Evolutionary conservation across 1,284 basidiomycete genomes (phyloP).

Genomic region (Cryptococcus depauperatus): DNA sequence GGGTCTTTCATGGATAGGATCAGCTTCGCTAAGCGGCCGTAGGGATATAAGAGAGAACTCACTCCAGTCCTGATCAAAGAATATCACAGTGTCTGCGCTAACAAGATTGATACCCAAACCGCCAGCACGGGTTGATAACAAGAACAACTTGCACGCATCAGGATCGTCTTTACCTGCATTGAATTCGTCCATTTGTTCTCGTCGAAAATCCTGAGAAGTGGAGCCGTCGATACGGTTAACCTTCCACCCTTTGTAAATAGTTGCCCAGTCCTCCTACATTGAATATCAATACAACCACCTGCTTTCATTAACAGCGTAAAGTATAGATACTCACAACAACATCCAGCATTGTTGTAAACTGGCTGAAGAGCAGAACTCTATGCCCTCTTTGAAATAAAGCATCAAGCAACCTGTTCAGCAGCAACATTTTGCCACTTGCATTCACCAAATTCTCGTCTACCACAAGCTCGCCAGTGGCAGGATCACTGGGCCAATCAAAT

Average conservation of each 20-base stretch:
- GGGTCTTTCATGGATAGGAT: too few species aligned
- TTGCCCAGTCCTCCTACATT: constrained; percentile 66
- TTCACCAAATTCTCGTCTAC: constrained; percentile 70
- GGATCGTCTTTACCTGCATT: constrained; percentile 62
- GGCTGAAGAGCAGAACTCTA: constrained; percentile 85
- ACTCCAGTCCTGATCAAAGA: constrained; percentile 94
- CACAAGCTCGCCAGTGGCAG: constrained; percentile 53
- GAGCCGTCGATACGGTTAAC: constrained; percentile 86
- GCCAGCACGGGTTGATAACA: constrained; percentile 85
- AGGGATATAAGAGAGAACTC: constrained; percentile 32
- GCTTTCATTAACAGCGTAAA: not conserved
- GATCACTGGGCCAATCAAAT: constrained; percentile 78
- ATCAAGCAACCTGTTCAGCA: constrained; percentile 77
- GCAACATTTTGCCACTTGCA: constrained; percentile 92
- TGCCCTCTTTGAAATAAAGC: constrained; percentile 75
- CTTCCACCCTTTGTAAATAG: constrained; percentile 65
- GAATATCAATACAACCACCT: not conserved
- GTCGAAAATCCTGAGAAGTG: constrained; percentile 68
- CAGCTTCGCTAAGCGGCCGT: too few species aligned
- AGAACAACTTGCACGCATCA: constrained; percentile 68
- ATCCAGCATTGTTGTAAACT: constrained; percentile 93
- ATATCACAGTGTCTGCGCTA: constrained; percentile 88
- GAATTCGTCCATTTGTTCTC: constrained; percentile 75
- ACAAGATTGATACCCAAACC: constrained; percentile 87
- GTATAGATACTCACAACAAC: constrained; percentile 58